Base-by-base conservation (phyloP, 2,329 filamentous ascomycete genomes). In the Aspergillus pseudonomiae region DNA sequence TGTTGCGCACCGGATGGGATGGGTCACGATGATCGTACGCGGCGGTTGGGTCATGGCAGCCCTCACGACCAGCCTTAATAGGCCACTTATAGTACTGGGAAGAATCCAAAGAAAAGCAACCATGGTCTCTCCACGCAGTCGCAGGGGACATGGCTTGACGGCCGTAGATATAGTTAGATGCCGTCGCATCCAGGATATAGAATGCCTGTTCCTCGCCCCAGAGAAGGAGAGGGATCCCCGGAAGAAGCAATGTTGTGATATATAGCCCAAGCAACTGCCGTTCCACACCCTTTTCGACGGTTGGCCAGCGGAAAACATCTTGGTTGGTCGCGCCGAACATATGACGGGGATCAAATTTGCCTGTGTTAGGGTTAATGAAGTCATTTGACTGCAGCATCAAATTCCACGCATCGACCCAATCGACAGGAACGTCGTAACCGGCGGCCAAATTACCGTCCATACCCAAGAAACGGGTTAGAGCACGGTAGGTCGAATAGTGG, bases 171-270 rank as follows among this genome's bases (percentile, higher is more conserved):
- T 90, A 90, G 69, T 90, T 89, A 61, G 79, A 78, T 6, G 87
- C 87, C 0, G 87, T 88, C 64, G 85, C 89, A 71, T 90, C 88
- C 2, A 89, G 76, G 0, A 88, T 77, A 68, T 89, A 89, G 64
- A 87, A 87, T 0, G 84, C 85, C 74, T 90, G 88, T 70, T 90
- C 88, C 71, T 90, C 88, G n/a, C 88, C 88, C 85, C 86, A 90
- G 16, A 85, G 80, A 16, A 88, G 75, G 32, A 88, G 72, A 0
- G 88, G 85, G 36, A 89, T 86, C 19, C 87, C 87, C 1, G 87
- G 87, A 71, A 89, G 80, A 53, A 87, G 77, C 57, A 89, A 71
- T 0, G 86, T 87, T 0, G 85, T 86, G 52, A 89, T 81, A 68
- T 86, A 89, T 19, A 85, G 78, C 5, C 81, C 87, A 4, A 89